Conservation (phyloP, 2,329 filamentous ascomycete species). For the Aspergillus latus region DNA sequence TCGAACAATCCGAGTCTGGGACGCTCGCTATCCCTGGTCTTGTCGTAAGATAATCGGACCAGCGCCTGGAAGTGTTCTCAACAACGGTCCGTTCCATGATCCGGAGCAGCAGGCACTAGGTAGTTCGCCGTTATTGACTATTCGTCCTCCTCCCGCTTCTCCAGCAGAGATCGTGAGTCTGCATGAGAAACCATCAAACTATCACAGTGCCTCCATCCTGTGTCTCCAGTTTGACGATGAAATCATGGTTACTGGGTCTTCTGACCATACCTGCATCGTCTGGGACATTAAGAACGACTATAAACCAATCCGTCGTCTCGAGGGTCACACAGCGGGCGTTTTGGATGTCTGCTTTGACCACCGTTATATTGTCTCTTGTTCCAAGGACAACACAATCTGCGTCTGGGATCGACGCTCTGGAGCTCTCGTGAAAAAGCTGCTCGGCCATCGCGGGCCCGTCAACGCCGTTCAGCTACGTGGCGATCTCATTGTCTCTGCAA, state of each 20-base stretch:
- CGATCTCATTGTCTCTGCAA: conserved; percentile 89
- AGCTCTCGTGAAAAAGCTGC: conserved; percentile 71
- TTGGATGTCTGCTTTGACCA: conserved; percentile 92
- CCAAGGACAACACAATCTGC: conserved; percentile 91
- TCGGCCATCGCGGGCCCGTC: conserved; percentile 85
- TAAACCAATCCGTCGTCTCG: conserved; percentile 73
- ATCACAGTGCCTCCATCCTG: conserved; percentile 89
- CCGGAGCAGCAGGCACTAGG: conserved; percentile 43
- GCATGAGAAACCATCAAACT: conserved; percentile 46
- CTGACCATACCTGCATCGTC: conserved; percentile 86
- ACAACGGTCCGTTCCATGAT: conserved; percentile 48
- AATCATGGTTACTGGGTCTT: conserved; percentile 93
- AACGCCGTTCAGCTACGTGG: conserved; percentile 95
- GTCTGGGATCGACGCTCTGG: conserved; percentile 88
- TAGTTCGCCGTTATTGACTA: conserved; percentile 46
- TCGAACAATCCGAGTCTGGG: conserved; percentile 93
- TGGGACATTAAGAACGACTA: conserved; percentile 81
- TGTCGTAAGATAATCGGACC: conserved; percentile 83
- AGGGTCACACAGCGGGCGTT: conserved; percentile 80
- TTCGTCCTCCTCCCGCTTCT: conserved; percentile 53
- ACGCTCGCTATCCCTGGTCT: conserved; percentile 76
- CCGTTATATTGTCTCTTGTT: conserved; percentile 92
- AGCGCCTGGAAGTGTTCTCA: conserved; percentile 56
- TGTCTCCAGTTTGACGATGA: conserved; percentile 92
- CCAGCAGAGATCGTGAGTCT: conserved; percentile 53